Evolutionary conservation across 2,329 filamentous ascomycete species (phyloP), one percentile per base, ranked within the genome.

Genomic region (Furcasterigmium furcatum): DNA sequence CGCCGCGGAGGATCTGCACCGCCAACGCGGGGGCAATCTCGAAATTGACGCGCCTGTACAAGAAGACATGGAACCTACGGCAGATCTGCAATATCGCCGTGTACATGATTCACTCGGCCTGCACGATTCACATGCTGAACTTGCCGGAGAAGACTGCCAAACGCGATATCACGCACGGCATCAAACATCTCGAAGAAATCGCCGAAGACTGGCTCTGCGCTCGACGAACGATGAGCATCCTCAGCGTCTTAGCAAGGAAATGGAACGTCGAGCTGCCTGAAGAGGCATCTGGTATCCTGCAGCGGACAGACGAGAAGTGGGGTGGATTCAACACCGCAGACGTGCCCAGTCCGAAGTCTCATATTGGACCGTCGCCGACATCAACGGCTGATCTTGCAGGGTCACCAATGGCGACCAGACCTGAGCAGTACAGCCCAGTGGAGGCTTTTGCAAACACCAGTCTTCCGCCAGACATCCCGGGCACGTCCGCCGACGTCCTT

Each of bases 41-140:
- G 0, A 97, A 96, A 60, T 73, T 96, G n/a, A 85, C 96, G 70
- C 84, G 94, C 1, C 71, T 96, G 2, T 99, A 97, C 68, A 96
- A 95, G 64, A 89, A 92, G 55, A 85, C 85, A 1, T 95, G 96
- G 64, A 90, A 92, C 9, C 70, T 97, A 12, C 84, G 90, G 5
- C 92, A 97, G 62, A 96, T 99, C 27, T 95, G 89, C 68, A 97
- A 97, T 59, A 90, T 97, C 56, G 91, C 88, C 4, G 91, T 97
- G 1, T 99, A 99, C 64, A 96, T 97, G 67, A 79, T 88, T 0
- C 92, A 97, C 63, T 94, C 90, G 5, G 91, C 94, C 24, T 96
- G 91, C 61, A 96, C 91, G 0, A 95, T 97, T 32, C 94, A 97
- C 58, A 72, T 99, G 18, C 81, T 99, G 29, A 96, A 96, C 54